Percentiles rank a stretch among this genome's conserved stretches.
phyloP scores from a whole-genome alignment of 202 grass and related monocot genomes.

The Saccharum hybrid region DNA sequence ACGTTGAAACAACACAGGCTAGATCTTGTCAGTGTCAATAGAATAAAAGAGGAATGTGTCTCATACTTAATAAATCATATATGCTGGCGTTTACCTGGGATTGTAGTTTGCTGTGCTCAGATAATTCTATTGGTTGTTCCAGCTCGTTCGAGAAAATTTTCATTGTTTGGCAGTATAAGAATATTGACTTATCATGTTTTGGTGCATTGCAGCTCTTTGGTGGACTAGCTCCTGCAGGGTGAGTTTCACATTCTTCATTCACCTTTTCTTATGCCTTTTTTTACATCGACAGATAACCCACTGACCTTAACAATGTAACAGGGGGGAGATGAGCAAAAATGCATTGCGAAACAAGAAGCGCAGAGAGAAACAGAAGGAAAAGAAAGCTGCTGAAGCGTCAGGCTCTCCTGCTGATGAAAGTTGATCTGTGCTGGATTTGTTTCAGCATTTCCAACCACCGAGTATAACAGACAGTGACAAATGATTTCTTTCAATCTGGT shows the following conservation, averaged over 20 bases:
- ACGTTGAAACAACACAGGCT: not conserved
- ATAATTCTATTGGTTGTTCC: not conserved
- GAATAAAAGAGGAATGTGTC: not conserved
- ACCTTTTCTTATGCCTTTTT: not conserved
- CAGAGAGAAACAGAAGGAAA: conserved; percentile 86
- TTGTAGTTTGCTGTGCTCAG: conserved; percentile 1
- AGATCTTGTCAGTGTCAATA: not conserved
- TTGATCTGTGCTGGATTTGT: conserved; percentile 43
- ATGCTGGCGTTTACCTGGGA: not conserved
- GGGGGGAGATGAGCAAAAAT: conserved; percentile 90
- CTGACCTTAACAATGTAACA: conserved; percentile 34
- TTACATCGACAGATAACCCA: not conserved
- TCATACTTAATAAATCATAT: conserved; percentile 14
- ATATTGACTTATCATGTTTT: conserved; percentile 30
- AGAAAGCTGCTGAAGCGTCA: conserved; percentile 69
- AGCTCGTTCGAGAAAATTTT: not conserved
- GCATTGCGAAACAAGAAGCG: conserved; percentile 97
- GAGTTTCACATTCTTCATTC: conserved; percentile 41
- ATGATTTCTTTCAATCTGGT: conserved; percentile 18
- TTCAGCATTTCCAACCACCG: conserved; percentile 9
- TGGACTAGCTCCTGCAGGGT: conserved; percentile 74
- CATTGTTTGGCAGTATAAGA: not conserved
- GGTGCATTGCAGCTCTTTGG: conserved; percentile 80
- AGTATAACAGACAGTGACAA: conserved; percentile 17
- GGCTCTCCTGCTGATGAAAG: conserved; percentile 54